Conservation (phyloP, 305 asterid genomes). For the Fraxinus sp. region DNA sequence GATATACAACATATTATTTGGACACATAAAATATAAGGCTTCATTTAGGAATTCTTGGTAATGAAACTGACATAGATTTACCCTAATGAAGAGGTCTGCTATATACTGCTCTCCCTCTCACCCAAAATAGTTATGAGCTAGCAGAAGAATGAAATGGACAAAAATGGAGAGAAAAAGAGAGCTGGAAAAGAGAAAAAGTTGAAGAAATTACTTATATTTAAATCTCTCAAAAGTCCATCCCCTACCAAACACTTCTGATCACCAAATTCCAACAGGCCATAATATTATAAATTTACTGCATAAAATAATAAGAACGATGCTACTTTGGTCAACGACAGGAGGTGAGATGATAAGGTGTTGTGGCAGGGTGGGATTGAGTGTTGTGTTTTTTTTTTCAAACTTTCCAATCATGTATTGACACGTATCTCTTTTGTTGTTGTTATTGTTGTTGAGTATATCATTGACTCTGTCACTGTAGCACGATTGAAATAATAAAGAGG, state of each 20-base stretch:
- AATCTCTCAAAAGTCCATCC: conserved; percentile 28
- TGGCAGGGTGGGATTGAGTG: no score
- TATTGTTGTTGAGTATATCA: no score
- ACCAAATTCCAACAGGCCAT: conserved; percentile 32
- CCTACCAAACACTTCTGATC: conserved; percentile 30
- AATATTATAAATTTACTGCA: not conserved
- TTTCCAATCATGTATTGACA: no score
- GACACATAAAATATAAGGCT: conserved; percentile 13
- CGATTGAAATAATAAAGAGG: not conserved
- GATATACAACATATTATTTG: conserved; percentile 17
- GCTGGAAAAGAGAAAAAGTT: conserved; percentile 31
- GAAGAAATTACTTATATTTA: conserved; percentile 37
- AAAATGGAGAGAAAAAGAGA: conserved; percentile 17
- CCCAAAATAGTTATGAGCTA: conserved; percentile 14
- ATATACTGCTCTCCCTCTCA: conserved; percentile 19
- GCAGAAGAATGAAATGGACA: conserved; percentile 15
- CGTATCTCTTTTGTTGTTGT: no score
- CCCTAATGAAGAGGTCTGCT: conserved; percentile 32
- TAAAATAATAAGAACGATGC: not conserved
- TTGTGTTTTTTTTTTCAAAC: no score
- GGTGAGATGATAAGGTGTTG: no score
- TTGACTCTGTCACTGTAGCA: no score
- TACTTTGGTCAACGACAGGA: no score
- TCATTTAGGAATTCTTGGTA: not conserved
- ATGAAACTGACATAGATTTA: conserved; percentile 32